Percentiles rank a stretch among this genome's conserved stretches.
phyloP scores from a whole-genome alignment of 805 yeast species.

The Ogataea nakhonphanomensis region DNA sequence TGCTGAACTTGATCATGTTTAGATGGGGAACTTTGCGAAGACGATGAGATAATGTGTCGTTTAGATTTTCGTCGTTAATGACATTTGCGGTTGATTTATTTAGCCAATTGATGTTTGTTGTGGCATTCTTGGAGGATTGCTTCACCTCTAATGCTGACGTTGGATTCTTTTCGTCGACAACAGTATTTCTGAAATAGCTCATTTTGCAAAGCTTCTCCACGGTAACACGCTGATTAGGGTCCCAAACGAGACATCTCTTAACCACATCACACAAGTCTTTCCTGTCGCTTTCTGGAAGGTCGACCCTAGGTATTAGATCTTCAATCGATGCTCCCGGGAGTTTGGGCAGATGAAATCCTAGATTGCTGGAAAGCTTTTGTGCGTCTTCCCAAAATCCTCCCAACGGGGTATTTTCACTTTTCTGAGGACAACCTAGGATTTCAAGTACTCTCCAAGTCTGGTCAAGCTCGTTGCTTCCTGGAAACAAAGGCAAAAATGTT shows the following conservation, averaged over 20 bases:
- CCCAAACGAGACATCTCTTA: constrained; percentile 66
- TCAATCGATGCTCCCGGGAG: constrained; percentile 48
- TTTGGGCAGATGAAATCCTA: constrained; percentile 58
- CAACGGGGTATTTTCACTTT: constrained; percentile 36
- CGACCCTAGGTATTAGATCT: constrained; percentile 43
- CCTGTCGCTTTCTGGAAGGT: constrained; percentile 34
- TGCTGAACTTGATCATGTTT: constrained; percentile 12
- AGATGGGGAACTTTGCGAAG: constrained; percentile 21
- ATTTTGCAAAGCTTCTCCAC: constrained; percentile 45
- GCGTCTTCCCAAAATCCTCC: constrained; percentile 81
- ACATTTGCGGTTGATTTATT: constrained; percentile 1
- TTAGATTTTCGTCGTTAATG: constrained; percentile 20
- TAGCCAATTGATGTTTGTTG: constrained; percentile 1
- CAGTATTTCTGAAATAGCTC: constrained; percentile 53
- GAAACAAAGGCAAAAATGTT: constrained; percentile 73
- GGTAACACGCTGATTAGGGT: constrained; percentile 62
- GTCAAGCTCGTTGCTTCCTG: constrained; percentile 77
- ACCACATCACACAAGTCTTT: constrained; percentile 41
- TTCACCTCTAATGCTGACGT: constrained; percentile 1
- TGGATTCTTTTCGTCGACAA: constrained; percentile 18
- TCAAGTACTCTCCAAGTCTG: constrained; percentile 69
- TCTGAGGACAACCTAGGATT: constrained; percentile 70
- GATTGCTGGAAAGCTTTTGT: constrained; percentile 42
- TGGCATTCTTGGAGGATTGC: constrained; percentile 3
- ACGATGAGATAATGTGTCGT: constrained; percentile 13